Percentiles rank a stretch among this genome's conserved stretches.
Evolutionary conservation across 768 basidiomycete genomes (phyloP).

Genomic region (Lanmaoa rubissima): DNA sequence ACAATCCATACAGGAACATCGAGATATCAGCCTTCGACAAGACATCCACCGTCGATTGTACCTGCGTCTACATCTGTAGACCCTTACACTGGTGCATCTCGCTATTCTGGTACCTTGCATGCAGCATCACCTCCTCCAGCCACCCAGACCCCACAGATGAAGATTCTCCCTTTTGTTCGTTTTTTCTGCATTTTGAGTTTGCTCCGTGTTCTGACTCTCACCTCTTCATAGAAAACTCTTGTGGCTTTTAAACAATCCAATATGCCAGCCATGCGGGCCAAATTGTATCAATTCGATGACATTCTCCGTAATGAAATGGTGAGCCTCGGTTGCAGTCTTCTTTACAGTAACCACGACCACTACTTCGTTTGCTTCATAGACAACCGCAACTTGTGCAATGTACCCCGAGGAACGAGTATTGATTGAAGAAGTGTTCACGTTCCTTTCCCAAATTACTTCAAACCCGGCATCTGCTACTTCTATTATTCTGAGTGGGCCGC

Average conservation of each 20-base stretch:
- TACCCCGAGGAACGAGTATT: conserved; percentile 57
- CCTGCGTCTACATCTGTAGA: conserved; percentile 49
- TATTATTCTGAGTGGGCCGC: conserved; percentile 41
- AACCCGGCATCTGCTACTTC: conserved; percentile 26
- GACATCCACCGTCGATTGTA: conserved; percentile 29
- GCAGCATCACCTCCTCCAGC: conserved; percentile 31
- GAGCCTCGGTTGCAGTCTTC: conserved; percentile 23
- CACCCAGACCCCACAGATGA: conserved; percentile 34
- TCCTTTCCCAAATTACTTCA: conserved; percentile 51
- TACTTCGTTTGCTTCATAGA: conserved; percentile 38
- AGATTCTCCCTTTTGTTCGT: conserved; percentile 53
- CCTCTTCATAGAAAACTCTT: conserved; percentile 47
- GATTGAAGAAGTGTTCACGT: conserved; percentile 62
- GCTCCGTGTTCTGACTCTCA: background rate
- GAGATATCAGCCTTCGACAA: conserved; percentile 51
- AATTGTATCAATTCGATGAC: conserved; percentile 74
- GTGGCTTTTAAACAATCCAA: conserved; percentile 86
- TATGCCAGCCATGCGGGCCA: conserved; percentile 74
- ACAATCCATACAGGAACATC: conserved; percentile 49
- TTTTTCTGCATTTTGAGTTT: background rate
- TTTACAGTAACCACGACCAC: background rate
- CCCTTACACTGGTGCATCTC: conserved; percentile 71
- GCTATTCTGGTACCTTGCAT: conserved; percentile 50
- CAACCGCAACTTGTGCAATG: conserved; percentile 69
- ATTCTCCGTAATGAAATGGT: conserved; percentile 68